Conservation (phyloP, 2,329 filamentous ascomycete species). For the Xylaria sp. region DNA sequence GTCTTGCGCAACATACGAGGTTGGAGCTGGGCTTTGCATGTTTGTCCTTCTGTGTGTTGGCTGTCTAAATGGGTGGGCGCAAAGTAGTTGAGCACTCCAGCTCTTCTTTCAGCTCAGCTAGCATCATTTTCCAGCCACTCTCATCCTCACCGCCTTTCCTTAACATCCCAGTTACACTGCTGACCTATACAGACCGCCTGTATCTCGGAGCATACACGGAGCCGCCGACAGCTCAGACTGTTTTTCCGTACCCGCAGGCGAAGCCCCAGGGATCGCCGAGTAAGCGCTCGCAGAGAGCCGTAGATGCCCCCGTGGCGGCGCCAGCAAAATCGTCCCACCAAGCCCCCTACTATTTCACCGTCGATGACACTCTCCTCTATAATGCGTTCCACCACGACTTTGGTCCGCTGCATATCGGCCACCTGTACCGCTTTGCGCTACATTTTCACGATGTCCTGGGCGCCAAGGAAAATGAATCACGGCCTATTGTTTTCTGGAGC, state of each 20-base stretch:
- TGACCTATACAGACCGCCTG: constrained; percentile 78
- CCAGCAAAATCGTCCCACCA: constrained; percentile 59
- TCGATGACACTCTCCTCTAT: constrained; percentile 92
- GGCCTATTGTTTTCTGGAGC: constrained; percentile 96
- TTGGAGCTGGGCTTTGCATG: constrained; percentile 13
- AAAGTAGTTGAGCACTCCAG: constrained; percentile 38
- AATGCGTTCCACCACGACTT: constrained; percentile 99
- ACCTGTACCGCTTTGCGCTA: constrained; percentile 95
- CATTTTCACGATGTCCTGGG: constrained; percentile 95
- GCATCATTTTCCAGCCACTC: constrained; percentile 35
- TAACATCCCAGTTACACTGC: constrained; percentile 47
- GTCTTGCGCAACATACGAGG: not conserved
- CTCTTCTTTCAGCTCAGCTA: constrained; percentile 41
- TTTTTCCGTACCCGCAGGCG: constrained; percentile 80
- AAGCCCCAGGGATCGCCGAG: constrained; percentile 72
- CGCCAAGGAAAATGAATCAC: constrained; percentile 87
- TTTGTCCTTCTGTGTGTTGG: constrained; percentile 25
- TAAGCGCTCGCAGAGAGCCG: constrained; percentile 77
- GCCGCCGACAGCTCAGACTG: constrained; percentile 80
- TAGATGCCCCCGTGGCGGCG: constrained; percentile 64
- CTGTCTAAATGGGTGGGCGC: constrained; percentile 37
- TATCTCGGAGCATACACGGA: constrained; percentile 94
- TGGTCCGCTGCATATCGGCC: constrained; percentile 95
- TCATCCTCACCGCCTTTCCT: constrained; percentile 41
- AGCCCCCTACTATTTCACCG: constrained; percentile 91